These are phyloP conservation scores for Salvia rosmarinus DNA, from an alignment of 257 asterid species.

Conservation along the genomic window DNA sequence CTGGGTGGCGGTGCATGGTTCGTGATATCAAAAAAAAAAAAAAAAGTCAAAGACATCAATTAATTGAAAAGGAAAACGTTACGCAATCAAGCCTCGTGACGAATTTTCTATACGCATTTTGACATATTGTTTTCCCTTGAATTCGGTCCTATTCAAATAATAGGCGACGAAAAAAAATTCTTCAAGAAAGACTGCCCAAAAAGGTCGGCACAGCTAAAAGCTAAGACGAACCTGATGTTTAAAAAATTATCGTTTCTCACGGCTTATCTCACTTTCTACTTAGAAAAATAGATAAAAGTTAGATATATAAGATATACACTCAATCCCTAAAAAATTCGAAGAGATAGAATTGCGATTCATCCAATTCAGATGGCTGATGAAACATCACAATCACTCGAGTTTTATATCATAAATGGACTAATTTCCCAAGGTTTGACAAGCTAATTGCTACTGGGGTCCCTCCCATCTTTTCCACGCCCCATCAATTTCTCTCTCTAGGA, in stretches of 20 bases:
- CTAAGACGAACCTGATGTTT: conserved; percentile 7
- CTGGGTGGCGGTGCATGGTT: too few species aligned
- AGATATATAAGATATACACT: not conserved
- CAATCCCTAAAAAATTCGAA: not conserved
- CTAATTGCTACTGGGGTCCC: conserved; percentile 22
- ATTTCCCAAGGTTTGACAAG: conserved; percentile 30
- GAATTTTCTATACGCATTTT: not conserved
- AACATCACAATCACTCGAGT: conserved; percentile 38
- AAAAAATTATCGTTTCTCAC: not conserved
- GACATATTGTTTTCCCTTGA: not conserved
- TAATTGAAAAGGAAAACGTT: too few species aligned
- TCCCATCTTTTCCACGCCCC: not conserved
- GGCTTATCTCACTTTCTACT: conserved; percentile 7
- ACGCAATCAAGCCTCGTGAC: not conserved
- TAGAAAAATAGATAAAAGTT: conserved; percentile 15
- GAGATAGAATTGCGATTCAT: not conserved
- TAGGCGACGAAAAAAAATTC: conserved; percentile 4
- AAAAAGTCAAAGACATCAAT: too few species aligned
- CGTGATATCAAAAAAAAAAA: too few species aligned
- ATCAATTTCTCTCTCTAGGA: not conserved
- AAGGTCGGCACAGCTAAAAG: not conserved
- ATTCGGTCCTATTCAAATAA: not conserved
- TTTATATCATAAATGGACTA: conserved; percentile 9
- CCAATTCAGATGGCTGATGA: conserved; percentile 16
- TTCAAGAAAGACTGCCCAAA: not conserved